Evolutionary conservation across 495 filamentous ascomycete species (phyloP).

Genomic region (Penicillium ucsense): DNA sequence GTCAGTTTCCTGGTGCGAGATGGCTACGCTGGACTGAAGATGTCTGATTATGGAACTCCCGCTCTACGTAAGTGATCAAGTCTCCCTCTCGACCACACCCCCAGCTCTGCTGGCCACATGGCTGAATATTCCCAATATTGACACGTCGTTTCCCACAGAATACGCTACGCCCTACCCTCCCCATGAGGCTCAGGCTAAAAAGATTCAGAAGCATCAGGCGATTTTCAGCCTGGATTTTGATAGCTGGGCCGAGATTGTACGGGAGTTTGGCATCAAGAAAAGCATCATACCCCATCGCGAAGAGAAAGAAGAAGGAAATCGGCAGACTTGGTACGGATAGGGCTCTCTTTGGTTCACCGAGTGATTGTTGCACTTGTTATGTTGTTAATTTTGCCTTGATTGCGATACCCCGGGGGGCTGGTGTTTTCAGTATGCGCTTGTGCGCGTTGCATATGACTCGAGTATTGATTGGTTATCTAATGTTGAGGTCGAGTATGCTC

Average conservation of each 20-base stretch:
- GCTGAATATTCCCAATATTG: too few relatives aligned
- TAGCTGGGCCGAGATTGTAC: conserved; percentile 67
- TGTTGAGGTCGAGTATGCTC: too few relatives aligned
- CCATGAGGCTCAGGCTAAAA: conserved; percentile 36
- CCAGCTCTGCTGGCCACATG: too few relatives aligned
- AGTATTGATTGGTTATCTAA: too few relatives aligned
- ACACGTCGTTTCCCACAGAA: conserved; percentile 13
- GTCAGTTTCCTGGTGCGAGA: conserved; percentile 89
- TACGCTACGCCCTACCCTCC: conserved; percentile 28
- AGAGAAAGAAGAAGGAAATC: conserved; percentile 44
- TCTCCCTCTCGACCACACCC: too few relatives aligned
- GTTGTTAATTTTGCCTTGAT: conserved; percentile 3
- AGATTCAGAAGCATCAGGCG: conserved; percentile 64
- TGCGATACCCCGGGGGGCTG: neutral
- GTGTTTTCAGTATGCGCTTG: neutral
- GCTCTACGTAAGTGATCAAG: conserved; percentile 52
- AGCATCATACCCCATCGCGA: conserved; percentile 78
- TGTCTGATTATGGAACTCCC: conserved; percentile 57
- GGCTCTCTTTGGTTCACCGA: neutral
- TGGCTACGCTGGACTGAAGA: conserved; percentile 56
- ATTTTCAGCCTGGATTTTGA: conserved; percentile 77
- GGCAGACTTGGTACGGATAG: conserved; percentile 71
- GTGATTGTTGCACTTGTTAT: conserved; percentile 4
- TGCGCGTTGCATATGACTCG: too few relatives aligned
- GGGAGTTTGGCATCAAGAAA: conserved; percentile 62